Evolutionary conservation across 2,329 filamentous ascomycete species (phyloP).

Genomic region (Diaporthe helianthi): DNA sequence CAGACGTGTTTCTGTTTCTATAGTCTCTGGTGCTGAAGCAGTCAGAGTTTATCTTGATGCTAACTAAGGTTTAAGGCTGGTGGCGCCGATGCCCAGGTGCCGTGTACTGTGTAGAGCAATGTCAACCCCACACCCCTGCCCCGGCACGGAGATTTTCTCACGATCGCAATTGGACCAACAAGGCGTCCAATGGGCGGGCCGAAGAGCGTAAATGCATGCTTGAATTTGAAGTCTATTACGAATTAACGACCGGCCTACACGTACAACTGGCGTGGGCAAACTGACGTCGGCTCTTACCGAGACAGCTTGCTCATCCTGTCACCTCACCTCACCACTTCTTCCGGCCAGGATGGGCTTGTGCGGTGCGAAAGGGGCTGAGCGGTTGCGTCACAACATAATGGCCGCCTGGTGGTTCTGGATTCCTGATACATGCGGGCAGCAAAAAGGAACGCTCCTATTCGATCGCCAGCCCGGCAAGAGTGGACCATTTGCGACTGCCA

Average conservation of each 20-base stretch:
- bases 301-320: no score
- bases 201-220: not conserved
- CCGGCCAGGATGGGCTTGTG: not conserved
- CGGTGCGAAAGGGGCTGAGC: constrained; percentile 7
- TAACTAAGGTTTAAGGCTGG: constrained; percentile 1
- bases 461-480: constrained; percentile 6
- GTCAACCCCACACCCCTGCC: constrained; percentile 19
- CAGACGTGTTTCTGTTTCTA: not conserved
- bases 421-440: constrained; percentile 16
- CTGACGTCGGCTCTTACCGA: not conserved
- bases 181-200: constrained; percentile 1
- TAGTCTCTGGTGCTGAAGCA: not conserved
- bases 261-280: not conserved
- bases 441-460: not conserved
- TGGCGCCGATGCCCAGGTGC: not conserved
- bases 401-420: constrained; percentile 19
- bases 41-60: not conserved
- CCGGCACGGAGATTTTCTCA: not conserved
- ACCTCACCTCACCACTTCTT: no score
- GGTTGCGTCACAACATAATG: not conserved
- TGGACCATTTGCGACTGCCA: constrained; percentile 2
- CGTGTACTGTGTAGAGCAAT: not conserved
- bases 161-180: constrained; percentile 1
- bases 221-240: not conserved
- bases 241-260: no score